phyloP scores from a whole-genome alignment of 2,329 filamentous ascomycete genomes.

The Aureobasidium sp. region DNA sequence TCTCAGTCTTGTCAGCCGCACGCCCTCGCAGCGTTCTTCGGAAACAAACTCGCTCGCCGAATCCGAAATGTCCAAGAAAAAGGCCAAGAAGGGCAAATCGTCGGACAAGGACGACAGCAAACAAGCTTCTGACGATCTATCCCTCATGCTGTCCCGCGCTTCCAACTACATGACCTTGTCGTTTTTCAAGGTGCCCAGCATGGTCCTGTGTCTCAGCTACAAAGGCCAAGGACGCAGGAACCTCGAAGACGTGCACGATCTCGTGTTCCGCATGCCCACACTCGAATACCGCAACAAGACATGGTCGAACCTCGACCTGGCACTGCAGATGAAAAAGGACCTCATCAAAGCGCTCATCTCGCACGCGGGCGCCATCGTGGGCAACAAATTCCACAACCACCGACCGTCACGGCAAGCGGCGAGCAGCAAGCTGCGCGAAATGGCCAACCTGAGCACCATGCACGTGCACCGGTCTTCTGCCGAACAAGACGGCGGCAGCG shows the following conservation, averaged over 20 bases:
- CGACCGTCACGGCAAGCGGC: constrained; percentile 68
- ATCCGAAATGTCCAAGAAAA: constrained; percentile 22
- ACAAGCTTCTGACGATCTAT: constrained; percentile 68
- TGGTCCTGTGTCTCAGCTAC: constrained; percentile 92
- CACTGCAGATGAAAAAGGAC: constrained; percentile 86
- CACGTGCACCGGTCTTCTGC: constrained; percentile 27
- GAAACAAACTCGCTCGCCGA: constrained; percentile 20
- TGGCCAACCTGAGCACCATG: constrained; percentile 71
- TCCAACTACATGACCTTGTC: constrained; percentile 97
- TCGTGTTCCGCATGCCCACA: constrained; percentile 90
- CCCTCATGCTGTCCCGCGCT: constrained; percentile 91
- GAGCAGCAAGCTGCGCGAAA: constrained; percentile 69
- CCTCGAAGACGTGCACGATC: constrained; percentile 92
- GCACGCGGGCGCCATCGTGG: constrained; percentile 91
- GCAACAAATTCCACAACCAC: constrained; percentile 92
- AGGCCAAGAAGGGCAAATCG: constrained; percentile 35
- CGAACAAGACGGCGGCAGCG: neutral
- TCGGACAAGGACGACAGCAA: constrained; percentile 56
- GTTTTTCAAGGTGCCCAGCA: constrained; percentile 89
- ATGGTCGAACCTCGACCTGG: constrained; percentile 95
- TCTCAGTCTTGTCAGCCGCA: constrained; percentile 23
- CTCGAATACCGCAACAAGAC: constrained; percentile 98
- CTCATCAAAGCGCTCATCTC: constrained; percentile 90
- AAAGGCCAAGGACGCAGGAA: constrained; percentile 95
- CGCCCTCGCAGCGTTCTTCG: constrained; percentile 27